phyloP scores from a whole-genome alignment of 1,284 basidiomycete genomes.

The Rhodotorula sp. region DNA sequence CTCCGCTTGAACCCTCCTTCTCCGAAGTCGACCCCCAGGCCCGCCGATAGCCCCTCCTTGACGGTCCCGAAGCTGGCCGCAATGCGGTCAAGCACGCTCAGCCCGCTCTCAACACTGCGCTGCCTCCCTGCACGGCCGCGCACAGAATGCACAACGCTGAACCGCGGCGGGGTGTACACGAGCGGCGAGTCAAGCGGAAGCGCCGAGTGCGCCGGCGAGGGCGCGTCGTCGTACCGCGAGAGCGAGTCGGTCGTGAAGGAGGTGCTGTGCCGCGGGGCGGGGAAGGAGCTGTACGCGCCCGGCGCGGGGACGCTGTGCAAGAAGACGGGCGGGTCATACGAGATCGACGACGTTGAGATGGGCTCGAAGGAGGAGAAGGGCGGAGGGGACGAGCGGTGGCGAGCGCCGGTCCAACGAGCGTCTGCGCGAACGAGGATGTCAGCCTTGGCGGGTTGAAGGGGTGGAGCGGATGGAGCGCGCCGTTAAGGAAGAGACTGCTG shows the following conservation, averaged over 20 bases:
- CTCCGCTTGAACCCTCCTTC: not conserved
- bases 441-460: accelerated
- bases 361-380: constrained; percentile 11
- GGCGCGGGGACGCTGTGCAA: not conserved
- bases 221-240: constrained; percentile 9
- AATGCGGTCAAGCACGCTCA: constrained; percentile 11
- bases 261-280: not conserved
- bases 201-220: not conserved
- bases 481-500: constrained; percentile 4
- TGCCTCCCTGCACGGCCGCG: not conserved
- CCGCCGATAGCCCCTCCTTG: not conserved
- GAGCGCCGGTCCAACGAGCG: constrained; percentile 6
- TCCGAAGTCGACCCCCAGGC: not conserved
- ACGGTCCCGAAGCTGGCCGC: constrained; percentile 7
- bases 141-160: not conserved
- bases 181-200: constrained; percentile 10
- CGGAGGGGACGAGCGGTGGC: not conserved
- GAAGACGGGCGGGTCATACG: constrained; percentile 10
- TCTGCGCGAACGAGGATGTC: not conserved
- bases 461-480: not conserved
- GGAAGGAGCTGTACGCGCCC: too few relatives aligned
- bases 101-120: constrained; percentile 4
- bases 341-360: not conserved
- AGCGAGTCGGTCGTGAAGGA: constrained; percentile 1
- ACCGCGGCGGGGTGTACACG: not conserved